Evolutionary conservation across 2,329 filamentous ascomycete species (phyloP).

Genomic region (Epichloe festucae): DNA sequence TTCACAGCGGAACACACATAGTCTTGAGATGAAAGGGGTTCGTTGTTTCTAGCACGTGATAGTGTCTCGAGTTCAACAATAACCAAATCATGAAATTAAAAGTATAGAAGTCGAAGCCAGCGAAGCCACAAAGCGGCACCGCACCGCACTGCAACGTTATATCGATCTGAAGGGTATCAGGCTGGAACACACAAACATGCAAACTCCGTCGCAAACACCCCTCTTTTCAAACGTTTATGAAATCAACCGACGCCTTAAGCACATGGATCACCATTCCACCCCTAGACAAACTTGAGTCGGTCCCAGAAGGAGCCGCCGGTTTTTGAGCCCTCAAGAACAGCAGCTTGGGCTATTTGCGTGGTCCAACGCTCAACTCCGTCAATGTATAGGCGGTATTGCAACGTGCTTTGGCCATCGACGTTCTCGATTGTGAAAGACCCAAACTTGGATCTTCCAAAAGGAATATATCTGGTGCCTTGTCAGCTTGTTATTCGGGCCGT

Average conservation of each 20-base stretch:
- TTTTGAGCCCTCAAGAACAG: constrained; percentile 17
- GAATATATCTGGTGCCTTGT: constrained; percentile 47
- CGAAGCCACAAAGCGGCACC: neutral
- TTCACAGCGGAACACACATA: too few species aligned
- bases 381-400: constrained; percentile 72
- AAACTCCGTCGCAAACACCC: neutral
- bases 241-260: neutral
- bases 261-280: neutral
- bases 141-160: neutral
- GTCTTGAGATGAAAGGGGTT: too few species aligned
- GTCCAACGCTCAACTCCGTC: constrained; percentile 73
- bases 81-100: neutral
- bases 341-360: constrained; percentile 36
- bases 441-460: constrained; percentile 81
- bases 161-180: constrained; percentile 3
- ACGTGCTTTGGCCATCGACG: constrained; percentile 48
- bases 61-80: too few species aligned
- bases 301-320: constrained; percentile 33
- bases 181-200: neutral
- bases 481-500: neutral
- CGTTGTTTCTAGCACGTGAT: too few species aligned
- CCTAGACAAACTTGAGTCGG: constrained; percentile 19
- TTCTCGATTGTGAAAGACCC: constrained; percentile 59
- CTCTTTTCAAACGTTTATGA: neutral
- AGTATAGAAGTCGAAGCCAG: neutral